These are phyloP conservation scores for Cytospora chrysosperma DNA, from an alignment of 2,329 filamentous ascomycete genomes.

Conservation along the genomic window DNA sequence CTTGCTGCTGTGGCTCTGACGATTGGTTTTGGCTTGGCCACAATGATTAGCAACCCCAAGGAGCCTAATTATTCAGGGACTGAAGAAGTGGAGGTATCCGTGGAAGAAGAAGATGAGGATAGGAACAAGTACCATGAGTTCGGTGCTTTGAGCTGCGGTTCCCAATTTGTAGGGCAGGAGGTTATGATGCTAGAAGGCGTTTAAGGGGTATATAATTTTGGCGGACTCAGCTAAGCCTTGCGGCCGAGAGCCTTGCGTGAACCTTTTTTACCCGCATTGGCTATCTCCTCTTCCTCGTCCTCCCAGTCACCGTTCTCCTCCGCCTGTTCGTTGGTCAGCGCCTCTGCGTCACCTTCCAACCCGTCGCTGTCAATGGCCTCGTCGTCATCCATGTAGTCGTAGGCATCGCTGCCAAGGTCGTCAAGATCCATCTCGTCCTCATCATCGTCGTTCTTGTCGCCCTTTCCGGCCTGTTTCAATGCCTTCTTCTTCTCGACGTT, in stretches of 20 bases:
- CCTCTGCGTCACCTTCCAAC: constrained; percentile 49
- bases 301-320: constrained; percentile 54
- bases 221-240: not conserved
- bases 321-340: constrained; percentile 47
- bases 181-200: not conserved
- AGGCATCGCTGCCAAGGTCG: constrained; percentile 38
- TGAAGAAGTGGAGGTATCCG: not conserved
- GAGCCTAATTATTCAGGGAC: not conserved
- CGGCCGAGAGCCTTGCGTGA: not conserved
- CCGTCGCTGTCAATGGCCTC: constrained; percentile 54
- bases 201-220: constrained; percentile 12
- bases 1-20: constrained; percentile 11
- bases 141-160: not conserved
- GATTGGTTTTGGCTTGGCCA: constrained; percentile 5
- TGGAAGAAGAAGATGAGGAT: not conserved
- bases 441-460: constrained; percentile 40
- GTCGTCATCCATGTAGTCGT: constrained; percentile 42
- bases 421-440: constrained; percentile 37
- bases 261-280: constrained; percentile 12
- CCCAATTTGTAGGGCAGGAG: not conserved
- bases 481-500: constrained; percentile 87
- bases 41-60: not conserved
- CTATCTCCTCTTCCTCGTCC: constrained; percentile 46
- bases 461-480: constrained; percentile 29
- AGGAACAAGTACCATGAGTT: not conserved